Percentiles rank a stretch among this genome's conserved stretches.
phyloP scores from a whole-genome alignment of 2,329 filamentous ascomycete genomes.

The Uncinocarpus reesii region DNA sequence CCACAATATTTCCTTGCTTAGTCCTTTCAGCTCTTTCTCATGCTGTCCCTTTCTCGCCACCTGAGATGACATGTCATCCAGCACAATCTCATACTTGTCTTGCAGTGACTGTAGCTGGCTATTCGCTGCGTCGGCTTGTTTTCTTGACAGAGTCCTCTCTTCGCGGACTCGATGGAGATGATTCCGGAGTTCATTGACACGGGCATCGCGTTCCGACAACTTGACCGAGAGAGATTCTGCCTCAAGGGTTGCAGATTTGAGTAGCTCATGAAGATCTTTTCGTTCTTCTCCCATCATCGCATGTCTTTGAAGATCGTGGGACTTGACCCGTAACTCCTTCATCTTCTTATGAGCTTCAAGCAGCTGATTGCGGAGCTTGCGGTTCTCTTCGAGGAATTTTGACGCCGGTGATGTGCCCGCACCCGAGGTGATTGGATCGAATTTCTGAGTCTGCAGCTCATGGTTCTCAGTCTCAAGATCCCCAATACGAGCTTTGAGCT shows the following conservation, averaged over 20 bases:
- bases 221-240: conserved; percentile 61
- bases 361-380: conserved; percentile 51
- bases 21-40: conserved; percentile 62
- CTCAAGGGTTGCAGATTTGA: conserved; percentile 40
- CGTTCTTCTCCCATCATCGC: conserved; percentile 37
- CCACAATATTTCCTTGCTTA: conserved; percentile 85
- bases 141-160: conserved; percentile 35
- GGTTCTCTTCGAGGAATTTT: conserved; percentile 43
- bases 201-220: conserved; percentile 57
- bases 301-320: conserved; percentile 44
- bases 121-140: conserved; percentile 32
- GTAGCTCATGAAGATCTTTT: conserved; percentile 37
- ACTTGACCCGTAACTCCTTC: conserved; percentile 45
- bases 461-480: conserved; percentile 59
- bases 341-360: conserved; percentile 50
- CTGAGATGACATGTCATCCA: conserved; percentile 37
- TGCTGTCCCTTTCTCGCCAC: conserved; percentile 37
- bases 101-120: conserved; percentile 40
- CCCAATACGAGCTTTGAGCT: conserved; percentile 53
- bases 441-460: conserved; percentile 47
- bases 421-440: conserved; percentile 43
- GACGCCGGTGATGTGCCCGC: conserved; percentile 41
- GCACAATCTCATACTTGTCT: conserved; percentile 54
- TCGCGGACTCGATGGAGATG: conserved; percentile 56
- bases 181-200: conserved; percentile 45